phyloP scores from a whole-genome alignment of 139 green algal species.

The Chlamydomonas incerta region DNA sequence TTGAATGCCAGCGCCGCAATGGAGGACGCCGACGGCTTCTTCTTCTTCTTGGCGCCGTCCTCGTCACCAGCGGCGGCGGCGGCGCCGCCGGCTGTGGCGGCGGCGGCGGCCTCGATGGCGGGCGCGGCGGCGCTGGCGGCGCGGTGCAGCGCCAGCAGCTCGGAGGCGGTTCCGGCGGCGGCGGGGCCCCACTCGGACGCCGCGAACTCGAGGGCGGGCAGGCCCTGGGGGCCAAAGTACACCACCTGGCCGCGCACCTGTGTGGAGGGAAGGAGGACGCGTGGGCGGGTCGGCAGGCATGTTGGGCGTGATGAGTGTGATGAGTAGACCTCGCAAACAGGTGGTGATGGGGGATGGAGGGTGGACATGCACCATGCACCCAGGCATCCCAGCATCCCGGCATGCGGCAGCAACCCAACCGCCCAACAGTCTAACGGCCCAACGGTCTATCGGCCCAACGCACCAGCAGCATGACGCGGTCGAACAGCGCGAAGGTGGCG shows the following conservation, averaged over 20 bases:
- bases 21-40: neutral
- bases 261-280: no score
- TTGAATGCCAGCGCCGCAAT: neutral
- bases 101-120: neutral
- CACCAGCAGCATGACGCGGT: constrained; percentile 66
- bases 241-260: constrained; percentile 51
- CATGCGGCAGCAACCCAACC: no score
- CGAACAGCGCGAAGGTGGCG: constrained; percentile 81
- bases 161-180: constrained; percentile 8
- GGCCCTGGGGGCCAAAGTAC: constrained; percentile 63
- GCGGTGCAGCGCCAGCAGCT: constrained; percentile 25
- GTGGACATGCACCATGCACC: no score
- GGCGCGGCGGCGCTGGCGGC: neutral
- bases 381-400: no score
- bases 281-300: no score
- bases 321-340: no score
- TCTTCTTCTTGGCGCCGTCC: neutral
- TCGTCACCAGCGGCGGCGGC: neutral
- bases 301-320: no score
- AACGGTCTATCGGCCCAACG: constrained; percentile 36
- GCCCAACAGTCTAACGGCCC: no score
- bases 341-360: no score
- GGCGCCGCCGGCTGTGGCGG: neutral
- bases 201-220: constrained; percentile 16
- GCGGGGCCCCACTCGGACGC: constrained; percentile 16